Conservation (phyloP, 495 filamentous ascomycete genomes). For the Lepidopterella palustris region DNA sequence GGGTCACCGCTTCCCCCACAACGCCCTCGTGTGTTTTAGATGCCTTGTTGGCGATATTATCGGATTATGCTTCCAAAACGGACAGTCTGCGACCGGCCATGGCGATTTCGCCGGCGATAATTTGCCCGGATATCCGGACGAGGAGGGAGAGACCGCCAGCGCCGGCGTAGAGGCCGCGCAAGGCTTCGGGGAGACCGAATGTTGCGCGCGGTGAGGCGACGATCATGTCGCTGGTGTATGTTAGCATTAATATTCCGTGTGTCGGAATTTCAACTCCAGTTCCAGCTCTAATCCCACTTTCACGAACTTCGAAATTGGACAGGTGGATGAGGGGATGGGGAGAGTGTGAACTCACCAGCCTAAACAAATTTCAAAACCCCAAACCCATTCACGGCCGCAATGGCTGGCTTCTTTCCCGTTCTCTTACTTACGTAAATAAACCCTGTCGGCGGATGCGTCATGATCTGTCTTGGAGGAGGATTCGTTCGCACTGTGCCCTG, state of each 20-base stretch:
- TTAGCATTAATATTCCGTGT: too few species aligned
- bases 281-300: too few species aligned
- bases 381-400: slow-evolving; percentile 33
- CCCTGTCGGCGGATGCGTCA: slow-evolving; percentile 26
- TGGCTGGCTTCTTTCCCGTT: slow-evolving; percentile 30
- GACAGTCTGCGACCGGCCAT: slow-evolving; percentile 24
- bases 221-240: slow-evolving; percentile 31
- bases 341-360: slow-evolving; percentile 30
- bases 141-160: slow-evolving; percentile 28
- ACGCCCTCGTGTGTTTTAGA: slow-evolving; percentile 19
- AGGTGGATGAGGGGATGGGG: too few species aligned
- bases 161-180: slow-evolving; percentile 30
- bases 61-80: too few species aligned
- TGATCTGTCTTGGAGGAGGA: slow-evolving; percentile 9
- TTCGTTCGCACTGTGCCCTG: slow-evolving; percentile 17
- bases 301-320: too few species aligned
- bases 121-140: slow-evolving; percentile 27
- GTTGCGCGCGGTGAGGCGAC: slow-evolving; percentile 27
- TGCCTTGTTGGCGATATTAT: slow-evolving; percentile 28
- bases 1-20: slow-evolving; percentile 25
- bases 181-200: slow-evolving; percentile 31
- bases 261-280: too few species aligned
- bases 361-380: slow-evolving; percentile 32
- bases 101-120: slow-evolving; percentile 29
- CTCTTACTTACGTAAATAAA: slow-evolving; percentile 28